Evolutionary conservation across 805 yeast species (phyloP).

Genomic region (Candida coleopterorum): DNA sequence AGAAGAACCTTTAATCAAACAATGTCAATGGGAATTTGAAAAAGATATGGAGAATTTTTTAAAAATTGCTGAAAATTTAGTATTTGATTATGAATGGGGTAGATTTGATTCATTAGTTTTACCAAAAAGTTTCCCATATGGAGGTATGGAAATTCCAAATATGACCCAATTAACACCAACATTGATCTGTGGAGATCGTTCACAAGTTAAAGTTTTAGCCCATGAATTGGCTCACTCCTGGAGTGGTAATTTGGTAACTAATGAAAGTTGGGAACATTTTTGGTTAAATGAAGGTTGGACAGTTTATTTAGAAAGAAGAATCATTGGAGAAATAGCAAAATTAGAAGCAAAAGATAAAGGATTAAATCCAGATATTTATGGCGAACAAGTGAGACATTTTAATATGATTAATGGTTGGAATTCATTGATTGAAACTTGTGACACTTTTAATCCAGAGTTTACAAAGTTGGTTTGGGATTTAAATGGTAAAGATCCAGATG

Average conservation of each 20-base stretch:
- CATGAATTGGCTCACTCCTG: constrained; percentile 37
- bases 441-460: constrained; percentile 16
- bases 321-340: constrained; percentile 26
- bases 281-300: constrained; percentile 39
- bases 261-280: constrained; percentile 34
- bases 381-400: constrained; percentile 29
- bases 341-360: constrained; percentile 17
- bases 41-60: constrained; percentile 31
- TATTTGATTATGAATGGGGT: constrained; percentile 31
- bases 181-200: constrained; percentile 28
- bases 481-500: constrained; percentile 11
- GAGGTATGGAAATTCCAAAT: constrained; percentile 38
- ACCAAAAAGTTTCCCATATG: constrained; percentile 30
- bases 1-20: constrained; percentile 22
- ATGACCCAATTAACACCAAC: constrained; percentile 32
- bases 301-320: constrained; percentile 31
- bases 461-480: constrained; percentile 21
- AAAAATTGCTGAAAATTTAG: constrained; percentile 28
- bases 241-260: constrained; percentile 35
- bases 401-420: constrained; percentile 29
- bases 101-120: constrained; percentile 31
- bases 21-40: constrained; percentile 33
- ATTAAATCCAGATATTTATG: constrained; percentile 17
- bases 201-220: constrained; percentile 31
- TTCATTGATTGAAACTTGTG: constrained; percentile 21